Evolutionary conservation across 805 yeast species (phyloP).

Genomic region (Candida pseudoglaebosa): DNA sequence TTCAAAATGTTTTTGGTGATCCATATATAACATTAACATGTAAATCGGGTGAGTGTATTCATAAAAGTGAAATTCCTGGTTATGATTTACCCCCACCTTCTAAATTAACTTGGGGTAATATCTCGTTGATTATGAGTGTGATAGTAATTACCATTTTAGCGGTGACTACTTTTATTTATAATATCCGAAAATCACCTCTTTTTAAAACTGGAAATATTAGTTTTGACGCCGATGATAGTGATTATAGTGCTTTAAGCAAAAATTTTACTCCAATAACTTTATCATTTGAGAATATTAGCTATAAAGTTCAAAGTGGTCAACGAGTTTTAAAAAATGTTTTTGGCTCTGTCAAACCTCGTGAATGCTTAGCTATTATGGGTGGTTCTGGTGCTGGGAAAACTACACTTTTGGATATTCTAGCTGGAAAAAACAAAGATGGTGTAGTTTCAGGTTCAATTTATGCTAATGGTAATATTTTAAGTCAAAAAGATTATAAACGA

Average conservation of each 20-base stretch:
- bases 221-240: slow-evolving; percentile 27
- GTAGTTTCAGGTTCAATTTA: slow-evolving; percentile 58
- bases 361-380: slow-evolving; percentile 94
- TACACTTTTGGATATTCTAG: slow-evolving; percentile 84
- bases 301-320: slow-evolving; percentile 45
- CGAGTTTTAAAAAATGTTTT: slow-evolving; percentile 58
- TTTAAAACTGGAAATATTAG: slow-evolving; percentile 37
- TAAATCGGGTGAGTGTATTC: slow-evolving; percentile 86
- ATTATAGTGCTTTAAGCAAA: slow-evolving; percentile 42
- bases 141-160: slow-evolving; percentile 41
- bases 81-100: slow-evolving; percentile 62
- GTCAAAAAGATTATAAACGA: slow-evolving; percentile 48
- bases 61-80: slow-evolving; percentile 90
- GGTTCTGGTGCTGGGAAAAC: slow-evolving; percentile 99
- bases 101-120: slow-evolving; percentile 40
- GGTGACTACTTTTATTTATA: slow-evolving; percentile 41
- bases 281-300: slow-evolving; percentile 70
- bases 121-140: slow-evolving; percentile 44
- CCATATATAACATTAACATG: slow-evolving; percentile 80
- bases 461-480: slow-evolving; percentile 64
- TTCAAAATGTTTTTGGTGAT: slow-evolving; percentile 91
- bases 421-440: slow-evolving; percentile 84
- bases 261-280: slow-evolving; percentile 65
- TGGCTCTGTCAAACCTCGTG: slow-evolving; percentile 83
- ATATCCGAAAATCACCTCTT: slow-evolving; percentile 58